Evolutionary conservation across 129 eudicot genomes (phyloP).

Genomic region (Daucus carota): DH1_v3.0 NC_030381.2:38133501-38134000

Average conservation of each 20-base stretch:
- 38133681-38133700: constrained; percentile 58
- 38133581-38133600: neutral
- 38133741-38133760: neutral
- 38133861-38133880: neutral
- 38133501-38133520: constrained; percentile 24
- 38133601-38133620: constrained; percentile 5
- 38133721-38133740: neutral
- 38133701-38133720: constrained; percentile 57
- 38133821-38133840: neutral
- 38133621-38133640: constrained; percentile 82
- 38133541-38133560: neutral
- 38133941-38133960: neutral
- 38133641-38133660: constrained; percentile 86
- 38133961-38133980: neutral
- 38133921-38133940: neutral
- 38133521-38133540: neutral
- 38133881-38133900: neutral
- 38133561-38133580: neutral
- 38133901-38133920: neutral
- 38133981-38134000: neutral
- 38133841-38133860: neutral
- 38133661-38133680: constrained; percentile 77
- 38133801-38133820: neutral
- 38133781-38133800: neutral
- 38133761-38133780: neutral